Evolutionary conservation across 331 rosid genomes (phyloP), one percentile per base, ranked within the genome.

Genomic region (Acacia pycnantha): DNA sequence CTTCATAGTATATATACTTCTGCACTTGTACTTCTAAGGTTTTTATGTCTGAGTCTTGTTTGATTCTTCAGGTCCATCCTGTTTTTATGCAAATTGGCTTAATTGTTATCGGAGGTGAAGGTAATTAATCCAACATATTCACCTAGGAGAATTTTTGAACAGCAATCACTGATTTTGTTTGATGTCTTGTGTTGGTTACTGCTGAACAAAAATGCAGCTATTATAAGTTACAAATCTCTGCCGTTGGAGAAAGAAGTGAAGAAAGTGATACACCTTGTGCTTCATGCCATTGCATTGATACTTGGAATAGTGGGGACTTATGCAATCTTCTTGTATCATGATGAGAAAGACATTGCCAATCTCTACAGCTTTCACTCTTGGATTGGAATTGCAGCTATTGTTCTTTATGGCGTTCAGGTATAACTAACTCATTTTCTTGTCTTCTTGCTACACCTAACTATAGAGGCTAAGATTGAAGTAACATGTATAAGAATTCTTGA

Each of bases 331-430:
- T 92, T 93, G 81, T 84, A 15, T 88, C 99, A 93, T 43, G 89
- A 93, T 37, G 99, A 93, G 65, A 81, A 89, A 70, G 85, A 87
- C 33, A 85, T 95, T 79, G 92, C 89, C 78, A 93, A 95, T 90
- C 88, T 95, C 31, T 95, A 95, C 88, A 95, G 98, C 87, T 77
- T 92, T 79, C 98, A 95, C 78, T 93, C 99, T 64, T 92, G 99
- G 99, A 81, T 95, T 61, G 97, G 99, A 40, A 84, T 95, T 50
- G 92, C 85, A 21, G 93, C 92, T 70, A 91, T 95, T 65, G 74
- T 21, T 65, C 92, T 95, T 46, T 93, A 93, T 66, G 97, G 88
- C 37, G 24, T 93, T 84, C 98, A 95, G 97, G 99, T 95, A 93
- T 22, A 73, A 65, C 68, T 16, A 50, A 1, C 62, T 54, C 26